phyloP scores from a whole-genome alignment of 2,329 filamentous ascomycete species.

The Nannizzia gypsea region DNA sequence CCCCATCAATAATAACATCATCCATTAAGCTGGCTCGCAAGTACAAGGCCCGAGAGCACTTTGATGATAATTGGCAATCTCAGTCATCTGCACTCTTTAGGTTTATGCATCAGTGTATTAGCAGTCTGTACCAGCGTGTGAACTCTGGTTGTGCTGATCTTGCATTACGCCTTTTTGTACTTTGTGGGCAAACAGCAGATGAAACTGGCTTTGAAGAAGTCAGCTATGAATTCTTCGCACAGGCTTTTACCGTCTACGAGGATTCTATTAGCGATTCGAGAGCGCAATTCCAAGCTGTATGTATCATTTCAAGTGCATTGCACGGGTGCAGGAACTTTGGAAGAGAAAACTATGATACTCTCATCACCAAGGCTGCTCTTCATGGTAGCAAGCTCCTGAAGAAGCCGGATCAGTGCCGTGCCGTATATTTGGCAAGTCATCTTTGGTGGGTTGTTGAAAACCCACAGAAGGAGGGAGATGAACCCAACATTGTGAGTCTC shows the following conservation, averaged over 20 bases:
- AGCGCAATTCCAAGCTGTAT: constrained; percentile 95
- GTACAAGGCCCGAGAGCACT: constrained; percentile 85
- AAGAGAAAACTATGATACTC: constrained; percentile 95
- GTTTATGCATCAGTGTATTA: constrained; percentile 83
- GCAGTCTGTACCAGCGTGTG: constrained; percentile 76
- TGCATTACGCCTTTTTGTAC: constrained; percentile 75
- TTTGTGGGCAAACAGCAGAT: constrained; percentile 85
- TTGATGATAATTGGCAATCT: constrained; percentile 59
- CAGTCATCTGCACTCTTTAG: constrained; percentile 79
- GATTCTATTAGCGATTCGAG: constrained; percentile 91
- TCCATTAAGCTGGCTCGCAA: constrained; percentile 79
- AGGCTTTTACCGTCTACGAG: constrained; percentile 96
- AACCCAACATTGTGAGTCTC: constrained; percentile 59
- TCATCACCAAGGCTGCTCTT: constrained; percentile 94
- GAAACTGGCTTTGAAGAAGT: constrained; percentile 89
- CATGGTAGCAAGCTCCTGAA: constrained; percentile 94
- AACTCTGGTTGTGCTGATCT: constrained; percentile 74
- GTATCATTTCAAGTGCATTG: constrained; percentile 77
- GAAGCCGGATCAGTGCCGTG: constrained; percentile 95
- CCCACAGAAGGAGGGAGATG: constrained; percentile 62
- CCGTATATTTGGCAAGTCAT: constrained; percentile 92
- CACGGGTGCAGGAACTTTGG: constrained; percentile 84
- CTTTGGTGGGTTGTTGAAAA: constrained; percentile 95
- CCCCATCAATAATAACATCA: constrained; percentile 78
- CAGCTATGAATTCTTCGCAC: constrained; percentile 94